phyloP scores from a whole-genome alignment of 208 protist species.

The Vickermania spadyakhi region DNA sequence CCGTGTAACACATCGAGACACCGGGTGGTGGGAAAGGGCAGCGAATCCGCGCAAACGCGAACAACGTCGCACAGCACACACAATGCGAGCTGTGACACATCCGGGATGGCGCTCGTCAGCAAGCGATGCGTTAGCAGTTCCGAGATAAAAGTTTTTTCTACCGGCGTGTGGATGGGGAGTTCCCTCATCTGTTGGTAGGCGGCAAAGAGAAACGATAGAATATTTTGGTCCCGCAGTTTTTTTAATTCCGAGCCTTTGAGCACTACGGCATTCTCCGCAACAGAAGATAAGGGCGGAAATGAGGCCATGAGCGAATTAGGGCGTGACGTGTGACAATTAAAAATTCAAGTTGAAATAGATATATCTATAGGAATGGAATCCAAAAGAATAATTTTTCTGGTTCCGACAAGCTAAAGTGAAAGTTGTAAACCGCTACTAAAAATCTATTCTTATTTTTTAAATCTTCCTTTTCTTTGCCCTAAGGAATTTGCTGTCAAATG shows the following conservation, averaged over 20 bases:
- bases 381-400: conserved; percentile 1
- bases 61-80: conserved; percentile 58
- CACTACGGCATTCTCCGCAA: too few relatives aligned
- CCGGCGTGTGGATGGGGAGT: neutral
- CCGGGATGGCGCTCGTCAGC: conserved; percentile 22
- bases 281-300: neutral
- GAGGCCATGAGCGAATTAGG: neutral
- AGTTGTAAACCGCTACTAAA: neutral
- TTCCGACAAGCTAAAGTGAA: neutral
- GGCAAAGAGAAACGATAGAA: conserved; percentile 22
- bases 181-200: conserved; percentile 17
- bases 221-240: conserved; percentile 17
- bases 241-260: too few relatives aligned
- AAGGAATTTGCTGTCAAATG: too few relatives aligned
- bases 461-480: too few relatives aligned
- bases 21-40: conserved; percentile 24
- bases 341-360: neutral
- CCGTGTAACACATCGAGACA: conserved; percentile 37
- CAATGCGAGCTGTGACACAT: conserved; percentile 45
- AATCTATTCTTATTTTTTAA: neutral
- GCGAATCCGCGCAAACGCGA: conserved; percentile 15
- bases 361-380: neutral
- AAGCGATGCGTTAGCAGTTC: conserved; percentile 45
- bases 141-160: neutral
- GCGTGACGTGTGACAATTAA: neutral